Evolutionary conservation across 768 basidiomycete species (phyloP), one percentile per base, ranked within the genome.

Genomic region (Lentinula sp.): DNA sequence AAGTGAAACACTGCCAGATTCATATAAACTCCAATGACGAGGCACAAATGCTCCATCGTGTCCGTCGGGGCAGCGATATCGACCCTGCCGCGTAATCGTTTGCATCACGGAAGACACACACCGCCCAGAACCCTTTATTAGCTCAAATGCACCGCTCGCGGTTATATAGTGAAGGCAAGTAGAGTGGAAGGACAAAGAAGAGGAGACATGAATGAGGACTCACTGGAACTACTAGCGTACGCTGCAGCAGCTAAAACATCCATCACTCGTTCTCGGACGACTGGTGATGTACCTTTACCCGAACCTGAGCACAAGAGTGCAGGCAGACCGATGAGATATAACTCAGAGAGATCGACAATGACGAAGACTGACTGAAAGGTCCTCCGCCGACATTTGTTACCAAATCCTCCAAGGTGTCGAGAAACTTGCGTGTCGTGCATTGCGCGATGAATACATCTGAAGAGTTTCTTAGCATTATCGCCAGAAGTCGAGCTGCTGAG

Each of bases 391-490:
- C 45, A 43, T 45, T 56, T 43, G 55, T 56, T 18, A 56, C 13
- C 23, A 56, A 16, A 16, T 93, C 90, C 62, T 93, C 92, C 16
- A 94, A 75, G 1, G 84, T 85, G 56, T 92, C 88, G 18, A 90
- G 72, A 67, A 94, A 94, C 69, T 93, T 93, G 66, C 85, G 85
- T 36, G 86, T 78, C 13, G 84, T 80, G 42, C 85, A 87, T 66
- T 91, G 86, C 12, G 80, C 71, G 39, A 91, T 81, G 67, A 95
- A 93, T 13, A 82, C 68, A 9, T 87, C 84, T 0, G 86, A 82
- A 3, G 87, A 86, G 68, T 95, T 95, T 33, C 86, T 85, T 41
- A 95, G 81, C 87, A 95, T 90, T 66, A 95, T 87, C 2, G 93
- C 88, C 94, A 93, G 95, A 6, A 97, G 69, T 63, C 90, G 76